Evolutionary conservation across 768 basidiomycete species (phyloP).

Genomic region (Flagelloscypha sp.): DNA sequence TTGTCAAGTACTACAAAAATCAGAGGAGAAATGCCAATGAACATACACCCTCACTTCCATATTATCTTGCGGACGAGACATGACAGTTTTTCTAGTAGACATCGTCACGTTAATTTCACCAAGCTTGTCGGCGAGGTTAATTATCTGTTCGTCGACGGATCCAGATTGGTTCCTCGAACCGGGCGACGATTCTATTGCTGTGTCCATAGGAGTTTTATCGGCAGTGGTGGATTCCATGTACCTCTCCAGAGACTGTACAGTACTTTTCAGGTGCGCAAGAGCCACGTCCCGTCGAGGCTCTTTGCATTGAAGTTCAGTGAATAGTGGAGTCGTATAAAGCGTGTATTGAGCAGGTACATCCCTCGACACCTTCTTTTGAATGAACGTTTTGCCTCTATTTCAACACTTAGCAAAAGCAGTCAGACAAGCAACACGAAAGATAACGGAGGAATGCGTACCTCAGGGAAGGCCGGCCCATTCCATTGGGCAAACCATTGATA

Average conservation of each 20-base stretch:
- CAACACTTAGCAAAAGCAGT: constrained; percentile 5
- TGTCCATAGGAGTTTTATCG: too few species aligned
- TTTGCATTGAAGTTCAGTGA: constrained; percentile 1
- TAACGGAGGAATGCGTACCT: constrained; percentile 5
- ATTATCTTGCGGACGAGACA: constrained; percentile 6
- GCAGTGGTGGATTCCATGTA: constrained; percentile 12
- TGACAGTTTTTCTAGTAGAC: constrained; percentile 1
- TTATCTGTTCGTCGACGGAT: constrained; percentile 10
- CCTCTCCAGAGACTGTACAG: constrained; percentile 11
- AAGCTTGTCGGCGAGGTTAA: constrained; percentile 12
- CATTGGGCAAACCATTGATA: constrained; percentile 10
- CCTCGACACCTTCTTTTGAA: constrained; percentile 9
- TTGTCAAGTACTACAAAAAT: too few species aligned
- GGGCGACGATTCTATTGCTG: constrained; percentile 11
- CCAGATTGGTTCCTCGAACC: constrained; percentile 10
- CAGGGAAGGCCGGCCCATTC: constrained; percentile 11
- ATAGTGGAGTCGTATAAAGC: not conserved
- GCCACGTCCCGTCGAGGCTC: constrained; percentile 6
- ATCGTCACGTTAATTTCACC: constrained; percentile 10
- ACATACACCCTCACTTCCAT: constrained; percentile 10
- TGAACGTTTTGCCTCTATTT: constrained; percentile 7
- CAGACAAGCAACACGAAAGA: not conserved
- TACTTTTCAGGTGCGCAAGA: constrained; percentile 11
- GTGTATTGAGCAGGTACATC: not conserved
- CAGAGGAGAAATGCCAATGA: too few species aligned